phyloP scores from a whole-genome alignment of 2,329 filamentous ascomycete genomes.

The Aspergillus pseudoglaucus region DNA sequence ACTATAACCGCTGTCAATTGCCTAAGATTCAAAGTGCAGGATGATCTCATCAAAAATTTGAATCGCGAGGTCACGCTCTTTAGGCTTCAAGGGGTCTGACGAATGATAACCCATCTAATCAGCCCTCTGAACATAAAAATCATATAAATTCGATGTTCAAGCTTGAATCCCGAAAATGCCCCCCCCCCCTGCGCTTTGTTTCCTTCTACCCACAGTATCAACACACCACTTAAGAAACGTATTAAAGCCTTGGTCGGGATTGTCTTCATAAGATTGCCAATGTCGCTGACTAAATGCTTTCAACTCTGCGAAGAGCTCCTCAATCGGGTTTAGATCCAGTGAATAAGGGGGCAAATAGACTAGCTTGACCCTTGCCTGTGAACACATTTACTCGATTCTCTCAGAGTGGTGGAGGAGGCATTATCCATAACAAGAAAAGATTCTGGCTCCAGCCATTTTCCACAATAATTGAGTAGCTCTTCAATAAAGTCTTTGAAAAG shows the following conservation, averaged over 20 bases:
- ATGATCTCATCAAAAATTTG: too few species aligned
- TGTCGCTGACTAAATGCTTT: slow-evolving; percentile 27
- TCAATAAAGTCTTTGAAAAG: neutral
- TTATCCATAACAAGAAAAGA: neutral
- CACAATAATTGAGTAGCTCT: neutral
- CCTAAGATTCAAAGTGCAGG: too few species aligned
- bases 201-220: too few species aligned
- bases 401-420: neutral
- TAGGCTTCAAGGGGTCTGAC: too few species aligned
- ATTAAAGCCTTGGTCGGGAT: slow-evolving; percentile 12
- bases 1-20: too few species aligned
- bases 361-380: slow-evolving; percentile 20
- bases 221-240: slow-evolving; percentile 22
- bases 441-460: neutral
- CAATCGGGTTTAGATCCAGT: slow-evolving; percentile 26
- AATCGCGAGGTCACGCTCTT: too few species aligned
- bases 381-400: neutral
- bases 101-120: too few species aligned
- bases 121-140: too few species aligned
- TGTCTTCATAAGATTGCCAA: slow-evolving; percentile 12
- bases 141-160: too few species aligned
- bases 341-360: slow-evolving; percentile 27
- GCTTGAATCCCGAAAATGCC: too few species aligned
- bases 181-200: too few species aligned
- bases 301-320: slow-evolving; percentile 26